These are phyloP conservation scores for Penicillium flavigenum DNA, from an alignment of 495 filamentous ascomycete genomes.

Conservation along the genomic window DNA sequence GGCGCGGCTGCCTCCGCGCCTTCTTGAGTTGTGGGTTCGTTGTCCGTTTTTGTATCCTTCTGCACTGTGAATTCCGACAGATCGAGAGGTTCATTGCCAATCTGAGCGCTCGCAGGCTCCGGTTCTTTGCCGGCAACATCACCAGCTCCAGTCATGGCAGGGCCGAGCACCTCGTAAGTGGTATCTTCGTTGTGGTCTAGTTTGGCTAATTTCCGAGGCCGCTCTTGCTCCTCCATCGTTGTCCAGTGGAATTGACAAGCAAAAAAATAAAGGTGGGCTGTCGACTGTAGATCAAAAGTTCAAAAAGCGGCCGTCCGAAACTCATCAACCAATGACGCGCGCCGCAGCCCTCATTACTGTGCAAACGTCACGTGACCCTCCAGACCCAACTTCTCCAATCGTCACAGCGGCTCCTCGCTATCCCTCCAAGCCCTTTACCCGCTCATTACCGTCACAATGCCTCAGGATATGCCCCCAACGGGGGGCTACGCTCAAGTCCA, in stretches of 20 bases:
- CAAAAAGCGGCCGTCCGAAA: slow-evolving; percentile 24
- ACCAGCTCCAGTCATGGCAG: slow-evolving; percentile 39
- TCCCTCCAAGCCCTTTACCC: slow-evolving; percentile 25
- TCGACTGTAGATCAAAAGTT: slow-evolving; percentile 20
- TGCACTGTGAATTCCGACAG: slow-evolving; percentile 7
- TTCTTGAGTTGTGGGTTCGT: slow-evolving; percentile 16
- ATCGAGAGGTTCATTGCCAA: slow-evolving; percentile 10
- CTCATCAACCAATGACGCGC: slow-evolving; percentile 33
- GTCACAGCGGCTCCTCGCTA: slow-evolving; percentile 28
- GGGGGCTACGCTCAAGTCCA: slow-evolving; percentile 95
- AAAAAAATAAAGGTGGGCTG: slow-evolving; percentile 14
- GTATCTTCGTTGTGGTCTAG: slow-evolving; percentile 33
- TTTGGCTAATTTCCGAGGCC: slow-evolving; percentile 53
- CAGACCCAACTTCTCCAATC: slow-evolving; percentile 38
- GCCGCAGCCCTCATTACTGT: slow-evolving; percentile 38
- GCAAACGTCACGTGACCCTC: slow-evolving; percentile 34
- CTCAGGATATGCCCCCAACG: slow-evolving; percentile 84
- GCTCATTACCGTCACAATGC: slow-evolving; percentile 43
- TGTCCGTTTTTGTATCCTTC: background rate
- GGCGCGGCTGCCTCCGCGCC: slow-evolving; percentile 24
- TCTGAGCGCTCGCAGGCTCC: slow-evolving; percentile 7
- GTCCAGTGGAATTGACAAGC: slow-evolving; percentile 4
- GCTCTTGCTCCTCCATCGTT: slow-evolving; percentile 54
- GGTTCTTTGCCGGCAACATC: slow-evolving; percentile 17
- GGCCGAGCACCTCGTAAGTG: slow-evolving; percentile 22